A percentile compares a stretch with the other conserved stretches of the same genome.
phyloP scores from a whole-genome alignment of 768 basidiomycete species.

The Suillus alpinus region DNA sequence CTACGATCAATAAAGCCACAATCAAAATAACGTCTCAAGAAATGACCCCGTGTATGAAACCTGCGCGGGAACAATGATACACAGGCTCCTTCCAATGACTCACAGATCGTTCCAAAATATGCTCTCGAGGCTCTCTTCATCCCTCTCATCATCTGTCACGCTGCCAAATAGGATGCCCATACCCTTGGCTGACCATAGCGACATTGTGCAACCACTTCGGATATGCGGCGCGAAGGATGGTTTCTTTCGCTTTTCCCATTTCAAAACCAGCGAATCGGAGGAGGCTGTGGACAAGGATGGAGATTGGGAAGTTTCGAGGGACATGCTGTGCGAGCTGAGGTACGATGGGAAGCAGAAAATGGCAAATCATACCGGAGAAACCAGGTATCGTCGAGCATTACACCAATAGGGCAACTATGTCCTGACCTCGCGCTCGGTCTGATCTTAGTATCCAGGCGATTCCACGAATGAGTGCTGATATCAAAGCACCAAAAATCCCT shows the following conservation, averaged over 20 bases:
- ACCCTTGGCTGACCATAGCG: constrained; percentile 64
- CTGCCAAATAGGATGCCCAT: constrained; percentile 85
- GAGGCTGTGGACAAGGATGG: constrained; percentile 28
- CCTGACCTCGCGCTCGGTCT: constrained; percentile 80
- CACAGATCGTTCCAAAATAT: constrained; percentile 88
- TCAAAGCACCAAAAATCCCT: constrained; percentile 90
- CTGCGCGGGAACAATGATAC: background rate
- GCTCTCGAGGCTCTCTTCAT: constrained; percentile 82
- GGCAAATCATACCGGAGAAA: constrained; percentile 56
- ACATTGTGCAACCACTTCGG: constrained; percentile 86
- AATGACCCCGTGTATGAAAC: background rate
- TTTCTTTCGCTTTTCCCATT: constrained; percentile 87
- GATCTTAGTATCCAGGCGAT: constrained; percentile 83
- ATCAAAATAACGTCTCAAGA: background rate
- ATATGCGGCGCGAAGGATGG: constrained; percentile 46
- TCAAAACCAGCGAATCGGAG: constrained; percentile 51
- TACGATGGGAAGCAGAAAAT: background rate
- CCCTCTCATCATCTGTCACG: constrained; percentile 82
- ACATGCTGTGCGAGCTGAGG: constrained; percentile 25
- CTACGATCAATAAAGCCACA: background rate
- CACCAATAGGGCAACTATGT: constrained; percentile 76
- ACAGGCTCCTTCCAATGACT: constrained; percentile 16
- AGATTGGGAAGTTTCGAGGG: constrained; percentile 22
- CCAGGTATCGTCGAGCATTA: constrained; percentile 93
- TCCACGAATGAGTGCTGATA: constrained; percentile 76